Conservation (phyloP, 345 rosid species). For the Luvunga scandens region DNA sequence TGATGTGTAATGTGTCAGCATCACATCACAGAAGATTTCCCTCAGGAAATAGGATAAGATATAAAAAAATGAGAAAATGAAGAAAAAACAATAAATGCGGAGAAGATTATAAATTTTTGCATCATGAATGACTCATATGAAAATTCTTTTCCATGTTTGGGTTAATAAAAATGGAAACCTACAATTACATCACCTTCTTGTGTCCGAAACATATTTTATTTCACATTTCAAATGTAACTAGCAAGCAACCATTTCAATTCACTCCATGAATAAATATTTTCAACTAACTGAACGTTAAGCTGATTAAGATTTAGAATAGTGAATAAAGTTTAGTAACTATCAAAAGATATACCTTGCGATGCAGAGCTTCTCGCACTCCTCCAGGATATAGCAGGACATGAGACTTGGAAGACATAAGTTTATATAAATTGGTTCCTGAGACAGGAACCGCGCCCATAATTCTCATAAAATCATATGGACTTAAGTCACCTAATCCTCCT, state of each 20-base stretch:
- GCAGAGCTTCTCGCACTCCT: constrained; percentile 73
- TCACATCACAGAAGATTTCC: not conserved
- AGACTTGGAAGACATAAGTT: constrained; percentile 58
- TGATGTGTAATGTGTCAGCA: not conserved
- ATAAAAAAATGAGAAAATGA: not conserved
- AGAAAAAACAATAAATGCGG: too few species aligned
- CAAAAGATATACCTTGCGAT: constrained; percentile 42
- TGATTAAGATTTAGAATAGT: not conserved
- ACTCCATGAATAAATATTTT: not conserved
- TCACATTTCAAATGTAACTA: not conserved
- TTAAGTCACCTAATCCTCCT: constrained; percentile 13
- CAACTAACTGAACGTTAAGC: not conserved
- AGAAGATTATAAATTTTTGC: too few species aligned
- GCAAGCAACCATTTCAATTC: not conserved
- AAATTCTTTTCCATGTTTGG: not conserved
- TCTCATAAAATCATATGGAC: constrained; percentile 33
- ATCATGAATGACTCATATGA: not conserved
- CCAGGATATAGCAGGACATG: constrained; percentile 72
- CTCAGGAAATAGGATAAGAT: not conserved
- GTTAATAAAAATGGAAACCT: not conserved
- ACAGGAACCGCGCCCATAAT: constrained; percentile 70
- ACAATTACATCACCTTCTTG: not conserved
- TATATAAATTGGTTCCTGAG: constrained; percentile 54
- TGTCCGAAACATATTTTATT: not conserved
- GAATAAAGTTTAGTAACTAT: not conserved